Evolutionary conservation across 345 rosid species (phyloP).

Genomic region (Hibiscus mutabilis): DNA sequence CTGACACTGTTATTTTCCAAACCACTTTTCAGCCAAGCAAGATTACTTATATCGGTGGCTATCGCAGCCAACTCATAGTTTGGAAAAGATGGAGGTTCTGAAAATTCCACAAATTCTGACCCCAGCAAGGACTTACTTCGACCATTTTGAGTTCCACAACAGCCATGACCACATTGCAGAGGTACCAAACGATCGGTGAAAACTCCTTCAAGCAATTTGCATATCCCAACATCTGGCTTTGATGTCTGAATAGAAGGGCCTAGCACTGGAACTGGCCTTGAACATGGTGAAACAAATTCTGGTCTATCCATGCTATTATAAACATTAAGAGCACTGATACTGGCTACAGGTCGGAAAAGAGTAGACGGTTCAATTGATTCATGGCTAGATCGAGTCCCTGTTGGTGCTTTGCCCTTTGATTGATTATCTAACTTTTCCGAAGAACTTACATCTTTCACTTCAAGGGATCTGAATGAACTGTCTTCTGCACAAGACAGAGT

Average conservation of each 20-base stretch:
- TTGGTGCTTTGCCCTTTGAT: conserved; percentile 24
- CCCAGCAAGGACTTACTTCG: conserved; percentile 53
- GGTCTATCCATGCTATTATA: conserved; percentile 29
- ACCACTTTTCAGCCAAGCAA: conserved; percentile 88
- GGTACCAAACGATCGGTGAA: conserved; percentile 54
- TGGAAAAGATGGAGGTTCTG: conserved; percentile 52
- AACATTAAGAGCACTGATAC: conserved; percentile 53
- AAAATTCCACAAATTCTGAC: conserved; percentile 66
- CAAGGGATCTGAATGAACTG: conserved; percentile 43
- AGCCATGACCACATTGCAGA: conserved; percentile 60
- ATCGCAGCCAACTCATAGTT: conserved; percentile 73
- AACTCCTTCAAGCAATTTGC: conserved; percentile 49
- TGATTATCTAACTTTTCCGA: conserved; percentile 37
- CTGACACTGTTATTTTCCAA: conserved; percentile 47
- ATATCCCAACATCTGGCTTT: conserved; percentile 42
- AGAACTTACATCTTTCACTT: conserved; percentile 51
- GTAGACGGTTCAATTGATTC: conserved; percentile 42
- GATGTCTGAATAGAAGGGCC: conserved; percentile 35
- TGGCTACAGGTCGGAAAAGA: conserved; percentile 63
- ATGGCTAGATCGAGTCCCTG: conserved; percentile 24
- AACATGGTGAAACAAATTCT: conserved; percentile 29
- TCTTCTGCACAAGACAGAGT: conserved; percentile 63
- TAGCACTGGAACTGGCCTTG: conserved; percentile 27
- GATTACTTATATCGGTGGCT: conserved; percentile 72
- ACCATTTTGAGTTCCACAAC: conserved; percentile 36